Evolutionary conservation across 2,329 filamentous ascomycete genomes (phyloP), one percentile per base, ranked within the genome.

Genomic region (Cyanodermella asteris): DNA sequence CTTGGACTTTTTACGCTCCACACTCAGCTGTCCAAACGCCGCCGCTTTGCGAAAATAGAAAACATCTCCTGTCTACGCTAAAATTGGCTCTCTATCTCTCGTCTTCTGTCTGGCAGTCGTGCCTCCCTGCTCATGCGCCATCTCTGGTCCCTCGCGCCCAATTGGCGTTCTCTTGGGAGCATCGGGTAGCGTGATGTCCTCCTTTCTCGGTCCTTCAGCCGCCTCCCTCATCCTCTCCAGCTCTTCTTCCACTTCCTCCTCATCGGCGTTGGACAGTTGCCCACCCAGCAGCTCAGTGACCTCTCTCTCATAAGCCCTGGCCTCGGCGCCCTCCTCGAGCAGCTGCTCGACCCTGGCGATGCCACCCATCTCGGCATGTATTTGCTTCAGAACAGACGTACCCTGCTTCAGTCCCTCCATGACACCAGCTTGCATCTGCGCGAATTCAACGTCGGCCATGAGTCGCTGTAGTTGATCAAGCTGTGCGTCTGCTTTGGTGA

Each of bases 181-280:
- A 24, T 28, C 16, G 4, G 15, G 34, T n/a, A n/a, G n/a, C n/a
- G n/a, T n/a, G n/a, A n/a, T n/a, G n/a, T n/a, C n/a, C n/a, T n/a
- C n/a, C 11, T 40, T 36, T 18, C 38, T 33, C 5, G 45, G 36
- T 6, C 44, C 45, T 13, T 39, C 34, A 16, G 68, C 46, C 41
- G 82, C 69, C 20, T 56, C 58, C 46, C 82, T 75, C 35, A 97
- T 59, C 1, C 71, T 72, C 28, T 76, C 78, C 26, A 97, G 57
- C 52, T 97, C 87, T 42, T 93, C 82, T 45, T 97, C 87, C 17
- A 97, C 87, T 42, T 93, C 87, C 42, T 94, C 84, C 48, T 97
- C 87, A 49, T 97, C 87, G 40, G 90, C 75, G 42, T 81, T 87
- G 9, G 81, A 78, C 55, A 97, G 82, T 38, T 72, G 69, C 8